Conservation (phyloP, 768 basidiomycete species). For the Collybia sordida region DNA sequence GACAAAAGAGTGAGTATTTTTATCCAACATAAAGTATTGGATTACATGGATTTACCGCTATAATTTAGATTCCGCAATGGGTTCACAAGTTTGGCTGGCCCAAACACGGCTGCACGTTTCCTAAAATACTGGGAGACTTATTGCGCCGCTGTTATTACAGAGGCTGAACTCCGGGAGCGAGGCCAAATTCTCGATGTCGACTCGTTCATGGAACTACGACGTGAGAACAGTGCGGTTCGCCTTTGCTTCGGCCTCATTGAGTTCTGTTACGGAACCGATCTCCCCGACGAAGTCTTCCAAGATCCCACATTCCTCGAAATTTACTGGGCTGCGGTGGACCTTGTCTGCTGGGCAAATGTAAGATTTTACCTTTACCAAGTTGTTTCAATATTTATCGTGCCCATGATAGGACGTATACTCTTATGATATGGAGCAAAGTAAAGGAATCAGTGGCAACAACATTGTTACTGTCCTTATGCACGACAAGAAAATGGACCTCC, state of each 20-base stretch:
- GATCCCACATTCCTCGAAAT: conserved; percentile 53
- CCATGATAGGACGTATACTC: conserved; percentile 61
- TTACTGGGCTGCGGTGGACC: conserved; percentile 60
- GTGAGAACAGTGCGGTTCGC: conserved; percentile 68
- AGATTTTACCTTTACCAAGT: conserved; percentile 16
- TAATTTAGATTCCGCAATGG: conserved; percentile 51
- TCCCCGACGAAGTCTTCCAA: conserved; percentile 61
- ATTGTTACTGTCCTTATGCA: conserved; percentile 69
- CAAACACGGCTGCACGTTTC: conserved; percentile 50
- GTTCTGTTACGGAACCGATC: conserved; percentile 59
- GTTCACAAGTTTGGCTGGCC: conserved; percentile 42
- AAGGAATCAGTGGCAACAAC: conserved; percentile 65
- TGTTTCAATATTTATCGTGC: conserved; percentile 3
- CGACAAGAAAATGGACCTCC: conserved; percentile 49
- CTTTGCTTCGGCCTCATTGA: conserved; percentile 65
- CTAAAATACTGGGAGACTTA: conserved; percentile 53
- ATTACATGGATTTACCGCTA: conserved; percentile 3
- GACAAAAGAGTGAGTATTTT: conserved; percentile 54
- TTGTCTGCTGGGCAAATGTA: conserved; percentile 73
- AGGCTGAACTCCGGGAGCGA: conserved; percentile 61
- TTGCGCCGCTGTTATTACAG: conserved; percentile 54
- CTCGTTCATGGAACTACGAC: conserved; percentile 55
- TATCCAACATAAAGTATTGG: background rate
- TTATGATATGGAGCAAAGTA: conserved; percentile 71
- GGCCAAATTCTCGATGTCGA: conserved; percentile 54